Evolutionary conservation across 768 basidiomycete species (phyloP), one percentile per base, ranked within the genome.

Genomic region (Suillus subluteus): DNA sequence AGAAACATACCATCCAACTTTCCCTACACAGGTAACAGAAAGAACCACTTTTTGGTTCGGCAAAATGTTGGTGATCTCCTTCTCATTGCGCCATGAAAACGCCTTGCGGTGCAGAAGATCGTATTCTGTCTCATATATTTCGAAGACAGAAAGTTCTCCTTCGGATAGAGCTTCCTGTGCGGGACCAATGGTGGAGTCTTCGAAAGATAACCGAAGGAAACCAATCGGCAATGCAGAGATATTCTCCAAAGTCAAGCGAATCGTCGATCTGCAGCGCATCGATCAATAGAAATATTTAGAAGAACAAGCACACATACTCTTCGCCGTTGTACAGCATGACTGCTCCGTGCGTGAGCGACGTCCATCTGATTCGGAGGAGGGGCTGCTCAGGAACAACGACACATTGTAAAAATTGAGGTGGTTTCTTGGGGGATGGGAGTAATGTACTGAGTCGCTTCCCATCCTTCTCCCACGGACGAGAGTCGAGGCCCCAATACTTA

Each of bases 291-390:
- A 62, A 38, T 30, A 62, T 7, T 32, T 2, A 18, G 18, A 68
- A 44, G 26, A 68, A 32, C 30, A 35, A 64, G 43, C 18, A 6
- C 7, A 79, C 88, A 67, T 68, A 95, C 96, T 80, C 89, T 81
- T 99, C 98, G 41, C 98, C 98, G 58, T 97, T 88, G 73, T 97
- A 98, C 62, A 99, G 81, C 94, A 98, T 97, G 32, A 98, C 81
- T 0, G 96, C 95, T 1, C 95, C 95, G 71, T 98, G 95, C 1
- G 92, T 96, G 26, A 98, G 80, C n/a, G 93, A 94, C 18, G 91
- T 93, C 73, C 93, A 83, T 64, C 93, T 85, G 75, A 99, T 91
- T 68, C 94, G 87, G 64, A 99, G 80, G 40, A 96, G 77, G 11
- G 98, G 98, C 73, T 96, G 94, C 71, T 94, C 90, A 2, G 91